phyloP scores from a whole-genome alignment of 805 yeast species.

The Ogataea pignaliae region DNA sequence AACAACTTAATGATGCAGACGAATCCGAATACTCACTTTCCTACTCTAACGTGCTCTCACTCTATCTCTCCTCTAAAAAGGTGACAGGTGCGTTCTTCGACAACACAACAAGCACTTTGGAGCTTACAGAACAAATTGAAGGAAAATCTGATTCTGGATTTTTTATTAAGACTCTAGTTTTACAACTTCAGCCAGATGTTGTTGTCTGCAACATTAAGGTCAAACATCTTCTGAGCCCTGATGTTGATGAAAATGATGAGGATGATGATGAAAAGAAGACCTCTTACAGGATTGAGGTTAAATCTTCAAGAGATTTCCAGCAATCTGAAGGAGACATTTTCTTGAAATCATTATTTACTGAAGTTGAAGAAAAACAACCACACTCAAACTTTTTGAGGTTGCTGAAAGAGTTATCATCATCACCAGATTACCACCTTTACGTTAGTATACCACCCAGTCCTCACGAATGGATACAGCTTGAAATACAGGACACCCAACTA shows the following conservation, averaged over 20 bases:
- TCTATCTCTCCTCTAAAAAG: neutral
- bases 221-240: conserved; percentile 1
- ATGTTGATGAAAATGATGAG: neutral
- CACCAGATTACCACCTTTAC: conserved; percentile 4
- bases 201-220: conserved; percentile 8
- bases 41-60: neutral
- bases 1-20: too few species aligned
- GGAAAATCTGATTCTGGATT: neutral
- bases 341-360: conserved; percentile 2
- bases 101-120: neutral
- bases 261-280: neutral
- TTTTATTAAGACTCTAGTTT: neutral
- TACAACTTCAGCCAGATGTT: conserved; percentile 3
- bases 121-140: conserved; percentile 7
- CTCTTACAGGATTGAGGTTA: conserved; percentile 6
- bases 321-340: conserved; percentile 7
- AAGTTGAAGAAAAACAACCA: neutral
- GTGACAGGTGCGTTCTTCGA: conserved; percentile 1
- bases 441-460: conserved; percentile 1
- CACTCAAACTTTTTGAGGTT: neutral
- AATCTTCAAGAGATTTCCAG: conserved; percentile 11
- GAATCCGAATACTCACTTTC: neutral
- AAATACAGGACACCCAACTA: neutral
- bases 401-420: conserved; percentile 1
- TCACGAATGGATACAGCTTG: neutral